Evolutionary conservation across 75 land plant genomes (phyloP).

Genomic region (Cupressus sempervirens): DNA sequence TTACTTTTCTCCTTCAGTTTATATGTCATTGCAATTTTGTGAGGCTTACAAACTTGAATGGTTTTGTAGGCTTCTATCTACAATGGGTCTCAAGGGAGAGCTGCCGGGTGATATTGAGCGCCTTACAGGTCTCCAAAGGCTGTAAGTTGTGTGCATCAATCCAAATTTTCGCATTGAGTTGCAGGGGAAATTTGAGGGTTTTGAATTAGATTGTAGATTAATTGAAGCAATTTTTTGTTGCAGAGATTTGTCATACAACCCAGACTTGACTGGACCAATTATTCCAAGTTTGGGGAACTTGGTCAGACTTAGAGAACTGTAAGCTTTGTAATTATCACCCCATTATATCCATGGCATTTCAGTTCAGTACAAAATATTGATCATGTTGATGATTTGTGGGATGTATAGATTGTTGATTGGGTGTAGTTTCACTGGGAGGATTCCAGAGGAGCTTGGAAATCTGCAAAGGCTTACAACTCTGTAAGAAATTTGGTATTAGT

Average conservation of each 20-base stretch:
- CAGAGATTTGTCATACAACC: constrained; percentile 58
- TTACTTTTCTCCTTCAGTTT: neutral
- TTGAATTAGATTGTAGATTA: neutral
- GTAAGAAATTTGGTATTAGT: constrained; percentile 30
- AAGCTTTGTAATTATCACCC: constrained; percentile 10
- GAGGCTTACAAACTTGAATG: neutral
- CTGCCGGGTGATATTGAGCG: constrained; percentile 39
- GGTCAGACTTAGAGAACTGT: constrained; percentile 35
- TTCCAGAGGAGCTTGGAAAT: constrained; percentile 52
- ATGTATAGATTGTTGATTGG: constrained; percentile 39
- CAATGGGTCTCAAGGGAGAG: constrained; percentile 45
- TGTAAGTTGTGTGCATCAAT: neutral
- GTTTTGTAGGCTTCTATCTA: neutral
- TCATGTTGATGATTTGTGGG: neutral
- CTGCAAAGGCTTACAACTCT: constrained; percentile 35
- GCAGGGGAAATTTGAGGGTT: neutral
- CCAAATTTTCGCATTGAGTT: neutral
- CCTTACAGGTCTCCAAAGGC: constrained; percentile 20
- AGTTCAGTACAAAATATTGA: neutral
- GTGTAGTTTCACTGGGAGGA: constrained; percentile 45
- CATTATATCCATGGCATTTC: neutral
- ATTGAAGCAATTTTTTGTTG: neutral
- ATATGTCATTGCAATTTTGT: constrained; percentile 18
- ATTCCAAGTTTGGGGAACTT: constrained; percentile 35
- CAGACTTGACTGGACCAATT: constrained; percentile 41